Conservation (phyloP, 768 basidiomycete species). For the Vararia minispora region DNA sequence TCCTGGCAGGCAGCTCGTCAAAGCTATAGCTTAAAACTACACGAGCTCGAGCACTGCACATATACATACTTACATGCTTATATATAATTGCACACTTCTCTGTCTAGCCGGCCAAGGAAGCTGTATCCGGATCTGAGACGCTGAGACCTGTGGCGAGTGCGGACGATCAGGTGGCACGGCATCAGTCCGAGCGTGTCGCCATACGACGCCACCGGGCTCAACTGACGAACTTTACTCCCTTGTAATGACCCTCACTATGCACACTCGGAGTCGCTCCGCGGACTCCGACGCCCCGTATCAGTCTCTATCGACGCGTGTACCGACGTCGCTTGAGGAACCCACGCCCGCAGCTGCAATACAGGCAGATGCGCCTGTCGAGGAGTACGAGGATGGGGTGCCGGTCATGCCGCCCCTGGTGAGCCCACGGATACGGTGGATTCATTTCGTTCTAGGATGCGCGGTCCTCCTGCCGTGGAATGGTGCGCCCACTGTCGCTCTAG, state of each 20-base stretch:
- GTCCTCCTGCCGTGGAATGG: slow-evolving; percentile 87
- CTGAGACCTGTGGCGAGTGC: no score
- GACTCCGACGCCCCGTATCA: slow-evolving; percentile 5
- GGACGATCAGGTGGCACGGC: no score
- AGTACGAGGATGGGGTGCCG: not conserved
- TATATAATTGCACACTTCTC: no score
- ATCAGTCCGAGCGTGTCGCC: no score
- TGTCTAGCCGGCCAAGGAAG: no score
- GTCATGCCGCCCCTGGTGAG: slow-evolving; percentile 22
- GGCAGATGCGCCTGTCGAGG: slow-evolving; percentile 2
- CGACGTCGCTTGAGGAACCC: not conserved
- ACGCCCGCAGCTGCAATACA: slow-evolving; percentile 8
- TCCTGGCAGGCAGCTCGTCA: slow-evolving; percentile 10
- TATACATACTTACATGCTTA: no score
- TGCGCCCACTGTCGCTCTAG: slow-evolving; percentile 22
- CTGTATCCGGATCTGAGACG: no score
- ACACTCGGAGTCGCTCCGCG: slow-evolving; percentile 6
- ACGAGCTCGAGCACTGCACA: no score
- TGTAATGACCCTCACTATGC: slow-evolving; percentile 1
- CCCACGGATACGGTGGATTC: slow-evolving; percentile 44
- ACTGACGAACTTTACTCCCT: no score
- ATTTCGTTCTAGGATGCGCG: slow-evolving; percentile 68
- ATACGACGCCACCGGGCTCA: no score
- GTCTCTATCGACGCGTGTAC: slow-evolving; percentile 7
- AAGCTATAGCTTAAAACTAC: not conserved